These are phyloP conservation scores for Aspergillus ustus DNA, from an alignment of 2,329 filamentous ascomycete species.

Conservation along the genomic window DNA sequence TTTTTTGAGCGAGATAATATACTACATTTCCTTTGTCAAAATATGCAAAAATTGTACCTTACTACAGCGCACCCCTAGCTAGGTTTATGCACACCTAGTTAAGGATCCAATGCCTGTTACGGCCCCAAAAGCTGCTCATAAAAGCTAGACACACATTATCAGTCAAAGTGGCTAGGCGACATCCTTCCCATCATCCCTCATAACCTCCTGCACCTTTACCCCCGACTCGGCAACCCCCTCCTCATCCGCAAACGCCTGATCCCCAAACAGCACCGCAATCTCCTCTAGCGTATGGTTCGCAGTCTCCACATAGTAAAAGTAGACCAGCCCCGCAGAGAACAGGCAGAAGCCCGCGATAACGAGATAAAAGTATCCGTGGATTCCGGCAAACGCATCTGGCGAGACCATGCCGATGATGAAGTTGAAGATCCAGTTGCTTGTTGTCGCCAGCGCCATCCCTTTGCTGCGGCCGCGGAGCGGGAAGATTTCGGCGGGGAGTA, in stretches of 20 bases:
- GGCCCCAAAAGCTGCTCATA: no score
- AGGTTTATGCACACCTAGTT: no score
- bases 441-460: conserved; percentile 47
- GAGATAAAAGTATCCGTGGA: conserved; percentile 50
- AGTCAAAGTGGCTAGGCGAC: not conserved
- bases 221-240: conserved; percentile 18
- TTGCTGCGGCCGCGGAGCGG: conserved; percentile 46
- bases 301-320: conserved; percentile 51
- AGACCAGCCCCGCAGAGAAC: conserved; percentile 38
- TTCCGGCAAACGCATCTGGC: conserved; percentile 48
- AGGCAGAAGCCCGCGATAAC: conserved; percentile 50
- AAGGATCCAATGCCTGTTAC: no score
- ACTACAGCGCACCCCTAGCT: no score
- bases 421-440: conserved; percentile 61
- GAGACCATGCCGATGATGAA: conserved; percentile 46
- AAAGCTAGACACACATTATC: no score
- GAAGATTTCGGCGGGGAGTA: conserved; percentile 34
- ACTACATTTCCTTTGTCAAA: no score
- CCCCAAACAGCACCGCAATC: conserved; percentile 49
- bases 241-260: conserved; percentile 41
- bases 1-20: no score
- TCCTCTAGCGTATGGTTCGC: conserved; percentile 37
- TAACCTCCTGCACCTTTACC: not conserved
- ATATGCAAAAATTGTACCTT: no score
- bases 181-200: not conserved